Percentiles rank a stretch among this genome's conserved stretches.
phyloP scores from a whole-genome alignment of 208 protist genomes.

The Phytomonas sp. region DNA sequence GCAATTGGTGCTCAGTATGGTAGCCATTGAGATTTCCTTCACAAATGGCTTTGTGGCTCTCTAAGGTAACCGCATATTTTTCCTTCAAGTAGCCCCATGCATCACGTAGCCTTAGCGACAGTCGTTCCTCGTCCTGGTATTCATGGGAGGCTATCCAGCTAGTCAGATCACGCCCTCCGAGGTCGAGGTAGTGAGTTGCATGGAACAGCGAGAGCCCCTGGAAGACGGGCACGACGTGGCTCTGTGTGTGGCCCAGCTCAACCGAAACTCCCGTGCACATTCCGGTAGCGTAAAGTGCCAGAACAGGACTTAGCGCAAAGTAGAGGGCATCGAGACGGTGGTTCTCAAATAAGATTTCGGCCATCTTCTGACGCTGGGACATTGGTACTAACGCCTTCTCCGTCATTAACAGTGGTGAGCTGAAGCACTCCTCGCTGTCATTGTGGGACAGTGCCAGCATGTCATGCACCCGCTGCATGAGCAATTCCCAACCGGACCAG shows the following conservation, averaged over 20 bases:
- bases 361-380: constrained; percentile 75
- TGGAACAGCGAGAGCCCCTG: constrained; percentile 93
- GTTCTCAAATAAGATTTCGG: constrained; percentile 87
- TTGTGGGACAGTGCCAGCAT: constrained; percentile 37
- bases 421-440: constrained; percentile 23
- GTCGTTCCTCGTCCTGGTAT: constrained; percentile 15
- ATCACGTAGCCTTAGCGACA: constrained; percentile 29
- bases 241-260: constrained; percentile 95
- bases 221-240: constrained; percentile 97
- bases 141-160: constrained; percentile 25
- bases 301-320: constrained; percentile 73
- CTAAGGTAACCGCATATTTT: constrained; percentile 41
- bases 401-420: constrained; percentile 78
- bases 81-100: constrained; percentile 88
- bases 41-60: constrained; percentile 13
- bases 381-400: constrained; percentile 82
- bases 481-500: constrained; percentile 83
- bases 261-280: constrained; percentile 85
- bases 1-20: constrained; percentile 21
- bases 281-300: constrained; percentile 84
- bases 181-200: constrained; percentile 68
- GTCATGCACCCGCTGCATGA: constrained; percentile 63
- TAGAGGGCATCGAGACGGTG: constrained; percentile 45
- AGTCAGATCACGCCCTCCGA: constrained; percentile 80
- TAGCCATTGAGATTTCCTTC: not conserved